phyloP scores from a whole-genome alignment of 2,329 filamentous ascomycete genomes.

The Ophidiomyces ophidiicola region DNA sequence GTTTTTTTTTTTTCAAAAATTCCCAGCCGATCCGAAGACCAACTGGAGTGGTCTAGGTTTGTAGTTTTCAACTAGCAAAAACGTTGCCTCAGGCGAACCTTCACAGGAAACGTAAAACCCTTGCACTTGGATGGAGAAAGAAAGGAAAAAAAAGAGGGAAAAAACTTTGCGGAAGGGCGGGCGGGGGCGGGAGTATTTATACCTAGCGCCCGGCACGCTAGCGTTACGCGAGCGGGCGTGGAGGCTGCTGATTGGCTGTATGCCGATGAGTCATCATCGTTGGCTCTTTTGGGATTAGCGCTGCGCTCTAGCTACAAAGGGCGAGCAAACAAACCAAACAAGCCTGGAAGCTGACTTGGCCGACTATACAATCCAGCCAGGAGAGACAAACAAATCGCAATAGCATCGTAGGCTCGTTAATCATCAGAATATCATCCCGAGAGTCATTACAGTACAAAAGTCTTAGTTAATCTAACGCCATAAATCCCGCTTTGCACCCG shows the following conservation, averaged over 20 bases:
- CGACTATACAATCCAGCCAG: too few relatives aligned
- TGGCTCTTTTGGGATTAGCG: background rate
- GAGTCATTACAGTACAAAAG: background rate
- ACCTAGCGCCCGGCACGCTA: slow-evolving; percentile 13
- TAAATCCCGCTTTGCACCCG: slow-evolving; percentile 27
- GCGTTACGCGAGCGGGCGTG: slow-evolving; percentile 14
- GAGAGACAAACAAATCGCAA: background rate
- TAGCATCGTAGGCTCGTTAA: background rate
- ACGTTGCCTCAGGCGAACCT: slow-evolving; percentile 70
- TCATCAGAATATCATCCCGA: too few relatives aligned
- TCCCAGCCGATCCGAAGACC: slow-evolving; percentile 58
- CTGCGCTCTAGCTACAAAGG: too few relatives aligned
- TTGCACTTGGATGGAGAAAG: slow-evolving; percentile 51
- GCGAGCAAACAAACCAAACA: too few relatives aligned
- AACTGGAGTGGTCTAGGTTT: slow-evolving; percentile 55
- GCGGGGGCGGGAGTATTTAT: slow-evolving; percentile 14
- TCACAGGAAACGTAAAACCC: slow-evolving; percentile 69
- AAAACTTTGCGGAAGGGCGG: slow-evolving; percentile 4
- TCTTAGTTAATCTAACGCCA: slow-evolving; percentile 23
- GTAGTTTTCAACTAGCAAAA: slow-evolving; percentile 83
- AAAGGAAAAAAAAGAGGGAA: slow-evolving; percentile 27
- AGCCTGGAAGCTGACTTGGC: too few relatives aligned
- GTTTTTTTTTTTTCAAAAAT: slow-evolving; percentile 52
- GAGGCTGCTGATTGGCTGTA: slow-evolving; percentile 13
- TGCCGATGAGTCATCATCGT: slow-evolving; percentile 6